Percentiles rank a stretch among this genome's conserved stretches.
phyloP scores from a whole-genome alignment of 164 flowering plant species.

The Vitis rotundifolia region DNA sequence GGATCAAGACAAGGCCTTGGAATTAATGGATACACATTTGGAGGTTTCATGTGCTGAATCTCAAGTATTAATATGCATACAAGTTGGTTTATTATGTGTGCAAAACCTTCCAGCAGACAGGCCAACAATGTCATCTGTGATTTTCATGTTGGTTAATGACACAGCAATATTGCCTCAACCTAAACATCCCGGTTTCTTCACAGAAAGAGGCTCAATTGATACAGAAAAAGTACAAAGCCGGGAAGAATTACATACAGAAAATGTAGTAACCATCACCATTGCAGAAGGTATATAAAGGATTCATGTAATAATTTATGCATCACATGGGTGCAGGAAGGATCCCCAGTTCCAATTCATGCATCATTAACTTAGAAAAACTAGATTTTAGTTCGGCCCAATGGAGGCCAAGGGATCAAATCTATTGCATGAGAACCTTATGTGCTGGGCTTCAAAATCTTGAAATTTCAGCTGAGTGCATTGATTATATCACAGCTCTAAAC shows the following conservation, averaged over 20 bases:
- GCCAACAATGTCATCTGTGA: slow-evolving; percentile 31
- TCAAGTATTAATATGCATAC: slow-evolving; percentile 34
- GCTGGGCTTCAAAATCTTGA: too few species aligned
- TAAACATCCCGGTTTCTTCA: slow-evolving; percentile 11
- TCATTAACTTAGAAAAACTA: too few species aligned
- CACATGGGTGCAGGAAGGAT: too few species aligned
- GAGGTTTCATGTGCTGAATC: slow-evolving; percentile 1
- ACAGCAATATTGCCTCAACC: slow-evolving; percentile 16
- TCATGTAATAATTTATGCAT: too few species aligned
- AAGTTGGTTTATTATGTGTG: slow-evolving; percentile 34
- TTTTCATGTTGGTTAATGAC: slow-evolving; percentile 30
- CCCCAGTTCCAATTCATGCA: too few species aligned
- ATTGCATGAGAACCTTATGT: too few species aligned
- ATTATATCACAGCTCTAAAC: too few species aligned
- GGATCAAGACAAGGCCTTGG: slow-evolving; percentile 26
- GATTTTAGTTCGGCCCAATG: too few species aligned
- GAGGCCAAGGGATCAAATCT: too few species aligned
- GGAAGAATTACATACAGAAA: neutral
- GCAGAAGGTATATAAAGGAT: slow-evolving; percentile 7
- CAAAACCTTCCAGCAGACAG: slow-evolving; percentile 29
- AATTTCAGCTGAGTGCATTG: too few species aligned
- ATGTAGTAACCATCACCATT: slow-evolving; percentile 11
- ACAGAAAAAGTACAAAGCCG: neutral
- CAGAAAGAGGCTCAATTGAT: neutral
- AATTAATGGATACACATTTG: slow-evolving; percentile 17